phyloP scores from a whole-genome alignment of 805 yeast species.

The Cyberlindnera veronae region DNA sequence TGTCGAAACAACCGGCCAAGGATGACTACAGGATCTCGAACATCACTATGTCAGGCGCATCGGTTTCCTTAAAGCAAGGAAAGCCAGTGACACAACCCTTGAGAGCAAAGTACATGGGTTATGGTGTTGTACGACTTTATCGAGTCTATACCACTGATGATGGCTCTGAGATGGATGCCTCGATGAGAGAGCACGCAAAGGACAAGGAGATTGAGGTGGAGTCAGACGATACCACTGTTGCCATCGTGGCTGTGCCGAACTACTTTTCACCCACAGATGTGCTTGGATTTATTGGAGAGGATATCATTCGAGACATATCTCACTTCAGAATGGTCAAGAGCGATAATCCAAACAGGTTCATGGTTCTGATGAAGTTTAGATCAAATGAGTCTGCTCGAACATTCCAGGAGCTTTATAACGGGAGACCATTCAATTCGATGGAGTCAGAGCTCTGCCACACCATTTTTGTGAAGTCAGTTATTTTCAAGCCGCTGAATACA shows the following conservation, averaged over 20 bases:
- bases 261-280: slow-evolving; percentile 84
- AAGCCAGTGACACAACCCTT: slow-evolving; percentile 12
- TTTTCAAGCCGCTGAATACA: slow-evolving; percentile 24
- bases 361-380: slow-evolving; percentile 75
- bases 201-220: slow-evolving; percentile 26
- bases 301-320: slow-evolving; percentile 49
- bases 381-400: slow-evolving; percentile 50
- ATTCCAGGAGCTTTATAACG: slow-evolving; percentile 66
- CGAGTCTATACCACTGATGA: slow-evolving; percentile 36
- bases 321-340: slow-evolving; percentile 74
- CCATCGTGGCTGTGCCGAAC: slow-evolving; percentile 82
- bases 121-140: slow-evolving; percentile 69
- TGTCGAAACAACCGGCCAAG: not conserved
- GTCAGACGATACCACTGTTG: slow-evolving; percentile 65
- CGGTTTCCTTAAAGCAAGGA: slow-evolving; percentile 2
- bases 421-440: slow-evolving; percentile 76
- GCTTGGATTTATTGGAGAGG: slow-evolving; percentile 74
- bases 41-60: slow-evolving; percentile 31
- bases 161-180: not conserved
- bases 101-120: slow-evolving; percentile 60
- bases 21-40: slow-evolving; percentile 29
- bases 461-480: slow-evolving; percentile 50
- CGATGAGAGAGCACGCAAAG: too few relatives aligned
- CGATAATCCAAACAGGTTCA: slow-evolving; percentile 61
- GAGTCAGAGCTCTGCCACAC: slow-evolving; percentile 86